Percentiles rank a stretch among this genome's conserved stretches.
Evolutionary conservation across 495 filamentous ascomycete genomes (phyloP).

Genomic region (Penicillium arizonense): DNA sequence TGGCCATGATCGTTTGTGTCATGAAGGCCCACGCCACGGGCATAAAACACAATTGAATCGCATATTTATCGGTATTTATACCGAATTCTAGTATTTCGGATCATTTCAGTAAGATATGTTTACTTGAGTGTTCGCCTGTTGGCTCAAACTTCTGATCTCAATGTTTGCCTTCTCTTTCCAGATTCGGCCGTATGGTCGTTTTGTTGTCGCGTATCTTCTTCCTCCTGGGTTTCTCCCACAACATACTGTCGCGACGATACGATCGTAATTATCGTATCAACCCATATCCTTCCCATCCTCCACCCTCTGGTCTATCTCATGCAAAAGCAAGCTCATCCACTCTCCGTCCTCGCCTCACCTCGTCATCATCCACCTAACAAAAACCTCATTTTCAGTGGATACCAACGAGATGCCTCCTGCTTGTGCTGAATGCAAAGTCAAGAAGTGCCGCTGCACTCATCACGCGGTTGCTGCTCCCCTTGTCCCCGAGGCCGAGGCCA

Average conservation of each 20-base stretch:
- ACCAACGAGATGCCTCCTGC: slow-evolving; percentile 5
- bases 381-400: slow-evolving; percentile 1
- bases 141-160: too few relatives aligned
- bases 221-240: too few relatives aligned
- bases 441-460: slow-evolving; percentile 23
- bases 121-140: too few relatives aligned
- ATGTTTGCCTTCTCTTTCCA: too few relatives aligned
- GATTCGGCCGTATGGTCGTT: too few relatives aligned
- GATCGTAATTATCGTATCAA: background rate
- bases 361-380: background rate
- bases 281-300: background rate
- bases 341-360: background rate
- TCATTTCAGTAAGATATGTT: too few relatives aligned
- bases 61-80: too few relatives aligned
- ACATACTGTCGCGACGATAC: background rate
- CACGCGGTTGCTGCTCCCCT: background rate
- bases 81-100: too few relatives aligned
- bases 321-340: background rate
- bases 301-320: background rate
- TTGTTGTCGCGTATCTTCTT: too few relatives aligned
- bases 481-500: background rate
- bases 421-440: slow-evolving; percentile 17
- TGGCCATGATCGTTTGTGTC: slow-evolving; percentile 62
- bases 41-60: too few relatives aligned
- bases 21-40: too few relatives aligned